A percentile compares a stretch with the other conserved stretches of the same genome.
Conservation (phyloP, 148 eudicot species). For the Persicaria tinctoria region DNA sequence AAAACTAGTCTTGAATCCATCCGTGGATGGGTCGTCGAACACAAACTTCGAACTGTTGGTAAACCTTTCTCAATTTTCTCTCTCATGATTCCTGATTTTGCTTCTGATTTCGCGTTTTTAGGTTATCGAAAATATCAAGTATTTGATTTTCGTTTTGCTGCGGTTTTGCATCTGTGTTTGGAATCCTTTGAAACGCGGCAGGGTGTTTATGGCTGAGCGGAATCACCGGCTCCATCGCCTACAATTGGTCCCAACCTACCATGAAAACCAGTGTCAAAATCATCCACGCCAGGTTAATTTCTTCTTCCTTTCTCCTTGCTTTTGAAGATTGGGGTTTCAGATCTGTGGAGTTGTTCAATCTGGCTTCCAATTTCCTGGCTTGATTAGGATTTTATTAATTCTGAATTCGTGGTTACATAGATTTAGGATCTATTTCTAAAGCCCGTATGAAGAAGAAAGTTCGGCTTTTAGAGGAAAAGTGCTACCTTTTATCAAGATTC, state of each 20-base stretch:
- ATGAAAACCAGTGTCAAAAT: conserved; percentile 66
- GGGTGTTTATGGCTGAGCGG: conserved; percentile 56
- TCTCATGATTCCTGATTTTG: not conserved
- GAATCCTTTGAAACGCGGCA: not conserved
- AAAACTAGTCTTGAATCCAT: conserved; percentile 33
- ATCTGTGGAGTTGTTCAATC: not conserved
- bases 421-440: too few relatives aligned
- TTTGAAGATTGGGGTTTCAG: not conserved
- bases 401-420: not conserved
- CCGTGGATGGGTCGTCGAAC: conserved; percentile 54
- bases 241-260: conserved; percentile 63
- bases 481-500: not conserved
- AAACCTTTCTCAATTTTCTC: not conserved
- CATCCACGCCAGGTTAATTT: conserved; percentile 51
- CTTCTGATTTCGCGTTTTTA: not conserved
- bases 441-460: not conserved
- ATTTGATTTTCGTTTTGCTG: not conserved
- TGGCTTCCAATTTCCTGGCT: not conserved
- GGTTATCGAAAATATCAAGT: not conserved
- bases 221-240: conserved; percentile 47
- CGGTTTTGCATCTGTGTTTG: too few relatives aligned
- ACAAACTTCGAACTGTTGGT: conserved; percentile 60
- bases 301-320: not conserved
- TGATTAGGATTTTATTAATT: not conserved
- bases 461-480: not conserved